Percentiles rank a stretch among this genome's conserved stretches.
Conservation (phyloP, 1,139 yeast genomes). For the Geotrichum klebahnii region DNA sequence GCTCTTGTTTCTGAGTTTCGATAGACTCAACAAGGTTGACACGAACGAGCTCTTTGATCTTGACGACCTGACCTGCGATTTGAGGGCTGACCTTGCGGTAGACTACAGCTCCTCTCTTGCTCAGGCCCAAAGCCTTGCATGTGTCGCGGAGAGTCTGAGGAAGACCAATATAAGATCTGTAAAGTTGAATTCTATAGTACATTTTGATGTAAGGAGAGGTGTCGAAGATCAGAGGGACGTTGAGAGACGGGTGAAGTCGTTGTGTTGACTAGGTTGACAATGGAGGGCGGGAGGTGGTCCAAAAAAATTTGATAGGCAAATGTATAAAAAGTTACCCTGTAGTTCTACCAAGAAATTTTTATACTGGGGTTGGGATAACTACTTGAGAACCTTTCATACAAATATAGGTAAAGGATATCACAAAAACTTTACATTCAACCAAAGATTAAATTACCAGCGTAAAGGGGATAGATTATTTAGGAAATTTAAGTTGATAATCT, state of each 20-base stretch:
- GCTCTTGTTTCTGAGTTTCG: slow-evolving; percentile 11
- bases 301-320: too few relatives aligned
- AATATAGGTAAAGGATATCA: too few relatives aligned
- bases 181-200: slow-evolving; percentile 66
- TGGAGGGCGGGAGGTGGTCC: too few relatives aligned
- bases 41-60: slow-evolving; percentile 82
- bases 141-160: slow-evolving; percentile 66
- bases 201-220: slow-evolving; percentile 23
- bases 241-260: neutral
- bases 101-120: slow-evolving; percentile 65
- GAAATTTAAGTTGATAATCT: too few relatives aligned
- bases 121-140: slow-evolving; percentile 69
- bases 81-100: slow-evolving; percentile 73
- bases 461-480: too few relatives aligned
- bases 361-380: too few relatives aligned
- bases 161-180: slow-evolving; percentile 79
- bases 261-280: neutral
- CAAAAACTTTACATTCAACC: too few relatives aligned
- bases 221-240: neutral
- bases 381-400: too few relatives aligned
- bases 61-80: slow-evolving; percentile 78
- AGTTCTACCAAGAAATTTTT: too few relatives aligned
- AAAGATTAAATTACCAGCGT: too few relatives aligned
- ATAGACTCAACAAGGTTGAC: slow-evolving; percentile 62
- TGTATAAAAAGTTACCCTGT: too few relatives aligned